Evolutionary conservation across 2,329 filamentous ascomycete species (phyloP), one percentile per base, ranked within the genome.

Genomic region (Nectriaceae sp.): DNA sequence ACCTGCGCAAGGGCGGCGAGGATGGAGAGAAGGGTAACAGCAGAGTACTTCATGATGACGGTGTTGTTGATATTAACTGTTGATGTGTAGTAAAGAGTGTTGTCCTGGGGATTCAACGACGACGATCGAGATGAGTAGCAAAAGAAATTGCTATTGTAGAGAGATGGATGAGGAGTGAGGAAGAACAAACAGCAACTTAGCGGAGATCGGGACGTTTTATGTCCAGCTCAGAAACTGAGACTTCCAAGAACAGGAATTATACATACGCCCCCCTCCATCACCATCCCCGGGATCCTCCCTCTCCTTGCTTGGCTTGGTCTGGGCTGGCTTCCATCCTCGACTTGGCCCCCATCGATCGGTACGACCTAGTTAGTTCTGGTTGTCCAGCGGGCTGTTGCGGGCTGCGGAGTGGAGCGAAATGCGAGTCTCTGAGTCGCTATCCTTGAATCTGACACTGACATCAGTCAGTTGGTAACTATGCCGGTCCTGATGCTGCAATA

Each of bases 11-110:
- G 36, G 46, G 66, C 63, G 42, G 62, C 62, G 38, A 71, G 55
- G 53, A 64, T 59, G 46, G 68, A 52, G 21, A 57, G 50, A 52
- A 69, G 37, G 45, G 64, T 57, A 38, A 61, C 53, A 55, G 59
- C 60, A 60, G 67, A 62, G 65, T 70, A 67, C 66, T 70, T 70
- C 71, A 73, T 72, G 47, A 37, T 60, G 60, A 49, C 44, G 51
- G 46, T 52, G 26, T 39, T 47, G 55, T 21, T 52, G 41, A 16
- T 36, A 36, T 36, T n/a, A 18, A 36, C 8, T 18, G 33, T 41
- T 22, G 44, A 43, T 37, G 43, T n/a, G n/a, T 53, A 43, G 42
- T 36, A 41, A 29, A 41, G 33, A 24, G 26, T 40, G 36, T 36
- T 46, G 44, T 45, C 36, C 24, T 40, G 31, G 42, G 18, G 40